Conservation (phyloP, 208 protist genomes). For the Tetramitus jugosus region DNA sequence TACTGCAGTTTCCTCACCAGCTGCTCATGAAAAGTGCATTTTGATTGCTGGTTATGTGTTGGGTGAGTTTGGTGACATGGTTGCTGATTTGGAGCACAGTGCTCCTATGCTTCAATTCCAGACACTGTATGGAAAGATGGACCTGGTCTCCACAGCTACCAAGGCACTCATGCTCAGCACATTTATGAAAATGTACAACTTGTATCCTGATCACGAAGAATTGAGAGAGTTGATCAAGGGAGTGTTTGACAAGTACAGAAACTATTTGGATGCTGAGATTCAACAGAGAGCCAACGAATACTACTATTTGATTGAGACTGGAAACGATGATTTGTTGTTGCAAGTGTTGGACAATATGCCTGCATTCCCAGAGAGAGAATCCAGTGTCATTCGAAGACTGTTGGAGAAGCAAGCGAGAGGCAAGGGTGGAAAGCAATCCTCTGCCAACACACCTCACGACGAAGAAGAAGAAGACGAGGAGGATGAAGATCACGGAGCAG, state of each 20-base stretch:
- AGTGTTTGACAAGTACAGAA: constrained; percentile 53
- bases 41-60: constrained; percentile 79
- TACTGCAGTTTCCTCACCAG: constrained; percentile 60
- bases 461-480: constrained; percentile 24
- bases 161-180: constrained; percentile 81
- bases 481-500: background rate
- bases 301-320: constrained; percentile 57
- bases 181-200: constrained; percentile 88
- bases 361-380: constrained; percentile 19
- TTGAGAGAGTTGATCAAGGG: constrained; percentile 62
- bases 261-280: constrained; percentile 81
- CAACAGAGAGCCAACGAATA: constrained; percentile 95
- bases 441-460: too few relatives aligned
- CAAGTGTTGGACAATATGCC: constrained; percentile 62
- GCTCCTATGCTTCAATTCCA: constrained; percentile 66
- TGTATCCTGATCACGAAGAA: constrained; percentile 63
- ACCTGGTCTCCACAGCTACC: constrained; percentile 50
- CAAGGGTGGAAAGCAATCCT: background rate
- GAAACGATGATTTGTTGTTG: constrained; percentile 53
- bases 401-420: constrained; percentile 22
- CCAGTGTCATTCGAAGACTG: constrained; percentile 8
- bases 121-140: constrained; percentile 63
- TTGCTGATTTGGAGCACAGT: constrained; percentile 75
- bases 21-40: constrained; percentile 40
- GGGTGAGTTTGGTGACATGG: constrained; percentile 93